Evolutionary conservation across 495 filamentous ascomycete species (phyloP).

Genomic region (Extremus antarcticus): DNA sequence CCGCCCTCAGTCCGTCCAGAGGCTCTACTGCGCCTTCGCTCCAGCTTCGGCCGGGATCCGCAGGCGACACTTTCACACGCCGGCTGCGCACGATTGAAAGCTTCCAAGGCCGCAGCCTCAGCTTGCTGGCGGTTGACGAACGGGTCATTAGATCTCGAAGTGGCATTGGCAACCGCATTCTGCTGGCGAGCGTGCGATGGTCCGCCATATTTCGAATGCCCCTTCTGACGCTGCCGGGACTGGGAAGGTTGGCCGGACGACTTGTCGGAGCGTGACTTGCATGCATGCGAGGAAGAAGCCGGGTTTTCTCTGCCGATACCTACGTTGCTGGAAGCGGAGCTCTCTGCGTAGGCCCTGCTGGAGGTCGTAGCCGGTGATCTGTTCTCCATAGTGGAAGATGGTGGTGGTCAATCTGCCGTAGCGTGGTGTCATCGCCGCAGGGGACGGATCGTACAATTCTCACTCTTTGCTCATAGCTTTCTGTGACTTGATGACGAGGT

Average conservation of each 20-base stretch:
- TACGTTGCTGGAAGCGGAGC: slow-evolving; percentile 18
- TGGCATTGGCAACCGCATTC: background rate
- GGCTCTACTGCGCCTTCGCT: slow-evolving; percentile 11
- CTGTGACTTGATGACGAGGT: too few relatives aligned
- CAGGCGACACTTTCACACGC: too few relatives aligned
- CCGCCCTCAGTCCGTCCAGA: slow-evolving; percentile 14
- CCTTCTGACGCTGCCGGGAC: too few relatives aligned
- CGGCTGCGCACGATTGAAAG: slow-evolving; percentile 24
- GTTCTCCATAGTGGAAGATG: background rate
- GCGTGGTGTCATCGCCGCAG: background rate
- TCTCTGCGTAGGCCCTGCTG: slow-evolving; percentile 9
- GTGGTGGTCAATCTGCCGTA: background rate
- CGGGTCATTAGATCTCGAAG: slow-evolving; percentile 18
- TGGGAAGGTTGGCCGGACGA: too few relatives aligned
- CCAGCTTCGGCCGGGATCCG: background rate
- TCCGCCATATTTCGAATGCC: too few relatives aligned
- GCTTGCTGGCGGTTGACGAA: slow-evolving; percentile 26
- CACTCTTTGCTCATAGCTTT: too few relatives aligned
- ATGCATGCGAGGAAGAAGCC: slow-evolving; percentile 20
- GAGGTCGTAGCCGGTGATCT: background rate
- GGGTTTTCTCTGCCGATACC: slow-evolving; percentile 28
- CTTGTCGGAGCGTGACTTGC: too few relatives aligned
- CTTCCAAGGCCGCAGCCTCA: slow-evolving; percentile 26
- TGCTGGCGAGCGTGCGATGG: slow-evolving; percentile 2
- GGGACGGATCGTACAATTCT: too few relatives aligned